Evolutionary conservation across 371 early-diverging fungal species (phyloP).

Genomic region (Saksenaea oblongispora): DNA sequence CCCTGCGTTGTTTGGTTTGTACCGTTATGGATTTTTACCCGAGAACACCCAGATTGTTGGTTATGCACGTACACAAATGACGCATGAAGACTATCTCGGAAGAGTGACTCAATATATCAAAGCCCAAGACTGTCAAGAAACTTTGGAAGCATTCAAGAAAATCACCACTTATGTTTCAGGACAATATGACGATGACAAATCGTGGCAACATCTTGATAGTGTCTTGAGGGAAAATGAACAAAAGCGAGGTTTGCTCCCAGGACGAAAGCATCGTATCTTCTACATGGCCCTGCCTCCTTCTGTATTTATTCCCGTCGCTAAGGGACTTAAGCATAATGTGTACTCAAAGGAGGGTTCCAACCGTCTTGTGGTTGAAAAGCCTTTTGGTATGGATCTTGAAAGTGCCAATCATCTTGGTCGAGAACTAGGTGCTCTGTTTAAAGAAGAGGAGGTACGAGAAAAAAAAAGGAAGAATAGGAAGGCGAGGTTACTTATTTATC

Average conservation of each 20-base stretch:
- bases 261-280: slow-evolving; percentile 61
- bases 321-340: slow-evolving; percentile 70
- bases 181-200: slow-evolving; percentile 82
- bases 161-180: slow-evolving; percentile 87
- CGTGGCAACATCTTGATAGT: slow-evolving; percentile 68
- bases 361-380: slow-evolving; percentile 95
- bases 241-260: slow-evolving; percentile 20
- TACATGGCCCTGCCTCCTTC: slow-evolving; percentile 98
- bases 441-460: slow-evolving; percentile 72
- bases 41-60: slow-evolving; percentile 84
- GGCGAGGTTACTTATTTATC: neutral
- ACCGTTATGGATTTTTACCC: slow-evolving; percentile 75
- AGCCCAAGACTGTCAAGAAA: slow-evolving; percentile 15
- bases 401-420: slow-evolving; percentile 69
- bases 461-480: neutral
- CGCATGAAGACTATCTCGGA: slow-evolving; percentile 75
- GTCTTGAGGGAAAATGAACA: slow-evolving; percentile 57
- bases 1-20: slow-evolving; percentile 92
- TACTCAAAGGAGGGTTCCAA: slow-evolving; percentile 68
- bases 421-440: slow-evolving; percentile 74
- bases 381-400: slow-evolving; percentile 93
- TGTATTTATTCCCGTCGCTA: slow-evolving; percentile 86
- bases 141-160: slow-evolving; percentile 72
- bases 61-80: slow-evolving; percentile 92
- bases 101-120: slow-evolving; percentile 83